Evolutionary conservation across 129 eudicot species (phyloP), one percentile per base, ranked within the genome.

Genomic region (Gnaphalium uliginosum): DNA sequence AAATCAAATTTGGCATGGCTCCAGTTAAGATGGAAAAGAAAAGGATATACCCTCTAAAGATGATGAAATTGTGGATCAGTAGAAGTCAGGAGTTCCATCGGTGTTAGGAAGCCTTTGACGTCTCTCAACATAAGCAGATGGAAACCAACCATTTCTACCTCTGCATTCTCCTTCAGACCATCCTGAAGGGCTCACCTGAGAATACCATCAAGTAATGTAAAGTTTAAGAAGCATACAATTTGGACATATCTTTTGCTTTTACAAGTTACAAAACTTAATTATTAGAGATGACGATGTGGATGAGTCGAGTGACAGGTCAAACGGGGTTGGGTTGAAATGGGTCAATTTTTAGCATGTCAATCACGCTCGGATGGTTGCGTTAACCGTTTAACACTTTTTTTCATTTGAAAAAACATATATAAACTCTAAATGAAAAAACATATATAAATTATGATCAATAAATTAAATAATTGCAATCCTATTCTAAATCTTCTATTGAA

Each of bases 151-250:
- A 15, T 93, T 87, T 79, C 77, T 87, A 71, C 98, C 98, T 81
- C 67, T 81, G 87, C 96, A 88, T 84, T 94, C 98, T 78, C 97
- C 99, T 82, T 91, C 99, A 3, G 94, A 89, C 97, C 97, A 95
- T 56, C 99, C 96, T 8, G 97, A 83, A 8, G 91, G 84, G 56
- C 85, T 91, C 68, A 91, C 96, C 99, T 95, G 29, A 61, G 14
- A 75, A 39, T 30, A 63, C 11, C 72, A 39, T 30, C 21, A 19
- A 19, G 54, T 17, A 69, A 46, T 69, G 10, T 68, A 54, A 68
- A 68, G 25, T 54, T 68, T 67, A 67, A 53, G 7, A 13, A 72
- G 27, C 63, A n/a, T 13, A 70, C 8, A 0, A 25, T 15, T 27
- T 58, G 4, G 25, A 14, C 8, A 66, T 19, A 57, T 8, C 35